Percentiles rank a stretch among this genome's conserved stretches.
phyloP scores from a whole-genome alignment of 1,284 basidiomycete species.

The Schizophyllum amplum region DNA sequence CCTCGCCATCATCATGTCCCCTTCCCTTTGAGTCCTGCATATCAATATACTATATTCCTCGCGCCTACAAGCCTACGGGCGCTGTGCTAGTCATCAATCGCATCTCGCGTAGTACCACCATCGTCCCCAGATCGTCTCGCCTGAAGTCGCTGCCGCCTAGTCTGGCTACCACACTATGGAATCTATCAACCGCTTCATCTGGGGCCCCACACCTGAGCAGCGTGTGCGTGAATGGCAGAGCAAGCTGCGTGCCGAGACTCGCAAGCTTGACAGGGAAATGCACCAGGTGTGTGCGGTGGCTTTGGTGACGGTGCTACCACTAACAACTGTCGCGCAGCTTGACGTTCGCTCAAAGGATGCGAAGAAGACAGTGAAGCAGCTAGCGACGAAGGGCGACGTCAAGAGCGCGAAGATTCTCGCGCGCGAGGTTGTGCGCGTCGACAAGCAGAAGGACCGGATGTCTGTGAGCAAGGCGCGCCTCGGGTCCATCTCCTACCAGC shows the following conservation, averaged over 20 bases:
- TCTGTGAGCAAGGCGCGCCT: conserved; percentile 90
- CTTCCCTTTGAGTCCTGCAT: no score
- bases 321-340: conserved; percentile 62
- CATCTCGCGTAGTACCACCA: not conserved
- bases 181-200: conserved; percentile 83
- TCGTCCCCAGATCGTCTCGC: not conserved
- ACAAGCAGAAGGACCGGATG: conserved; percentile 91
- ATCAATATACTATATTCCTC: no score
- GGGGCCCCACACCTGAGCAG: conserved; percentile 93
- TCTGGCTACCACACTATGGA: conserved; percentile 51
- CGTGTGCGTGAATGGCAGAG: conserved; percentile 82
- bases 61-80: no score
- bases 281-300: conserved; percentile 63
- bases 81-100: no score
- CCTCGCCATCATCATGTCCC: no score
- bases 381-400: conserved; percentile 87
- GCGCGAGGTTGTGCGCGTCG: conserved; percentile 88
- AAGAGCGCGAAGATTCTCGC: conserved; percentile 92
- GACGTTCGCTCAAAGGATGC: conserved; percentile 81
- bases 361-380: conserved; percentile 77
- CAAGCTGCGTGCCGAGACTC: conserved; percentile 73
- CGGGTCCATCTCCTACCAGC: conserved; percentile 86
- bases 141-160: not conserved
- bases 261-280: conserved; percentile 86
- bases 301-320: conserved; percentile 17